Conservation (phyloP, 257 asterid genomes). For the Solanum tacnaense region DNA sequence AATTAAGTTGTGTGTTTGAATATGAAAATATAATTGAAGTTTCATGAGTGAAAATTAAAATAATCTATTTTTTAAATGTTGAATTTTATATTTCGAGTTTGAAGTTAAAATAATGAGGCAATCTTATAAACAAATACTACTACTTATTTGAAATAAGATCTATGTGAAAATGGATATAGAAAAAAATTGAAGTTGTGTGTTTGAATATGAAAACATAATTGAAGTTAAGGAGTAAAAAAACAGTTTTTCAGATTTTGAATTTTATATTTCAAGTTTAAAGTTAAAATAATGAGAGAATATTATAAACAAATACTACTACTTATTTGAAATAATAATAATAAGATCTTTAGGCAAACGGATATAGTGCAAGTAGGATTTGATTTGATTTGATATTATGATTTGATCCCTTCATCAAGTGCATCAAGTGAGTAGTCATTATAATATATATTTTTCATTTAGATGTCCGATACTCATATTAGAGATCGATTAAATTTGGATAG, state of each 20-base stretch:
- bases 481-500: accelerated
- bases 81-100: no score
- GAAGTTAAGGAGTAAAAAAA: neutral
- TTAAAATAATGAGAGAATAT: neutral
- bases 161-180: no score
- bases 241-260: neutral
- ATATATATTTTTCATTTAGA: no score
- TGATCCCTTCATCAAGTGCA: neutral
- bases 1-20: neutral
- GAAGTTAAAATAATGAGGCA: neutral
- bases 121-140: neutral
- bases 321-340: no score
- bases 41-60: neutral
- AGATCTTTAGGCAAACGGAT: neutral
- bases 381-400: neutral
- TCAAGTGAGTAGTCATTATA: neutral
- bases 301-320: neutral
- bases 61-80: no score
- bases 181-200: neutral
- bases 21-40: neutral
- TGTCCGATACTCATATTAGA: no score
- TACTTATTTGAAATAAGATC: neutral
- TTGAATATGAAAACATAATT: neutral
- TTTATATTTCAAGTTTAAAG: neutral
- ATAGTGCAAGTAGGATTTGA: neutral